Percentiles rank a stretch among this genome's conserved stretches.
Evolutionary conservation across 305 asterid genomes (phyloP).

Genomic region (Solanum hybrid): DNA sequence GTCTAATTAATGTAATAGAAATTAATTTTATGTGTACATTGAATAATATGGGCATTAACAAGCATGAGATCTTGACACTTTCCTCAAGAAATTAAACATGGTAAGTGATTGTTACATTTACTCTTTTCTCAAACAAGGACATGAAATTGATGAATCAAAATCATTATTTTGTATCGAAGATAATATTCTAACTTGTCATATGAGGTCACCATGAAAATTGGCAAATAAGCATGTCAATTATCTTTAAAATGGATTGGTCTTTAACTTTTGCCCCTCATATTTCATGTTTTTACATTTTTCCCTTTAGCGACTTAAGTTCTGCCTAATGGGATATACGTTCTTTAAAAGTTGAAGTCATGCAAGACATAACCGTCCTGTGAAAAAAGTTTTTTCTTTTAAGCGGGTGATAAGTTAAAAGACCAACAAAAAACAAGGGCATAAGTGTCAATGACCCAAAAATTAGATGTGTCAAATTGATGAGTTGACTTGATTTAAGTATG

Average conservation of each 20-base stretch:
- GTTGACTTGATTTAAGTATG: not conserved
- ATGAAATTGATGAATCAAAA: not conserved
- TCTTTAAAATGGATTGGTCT: not conserved
- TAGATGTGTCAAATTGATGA: not conserved
- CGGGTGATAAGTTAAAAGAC: not conserved
- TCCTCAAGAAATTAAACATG: not conserved
- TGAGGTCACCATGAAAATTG: not conserved
- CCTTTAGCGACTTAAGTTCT: not conserved
- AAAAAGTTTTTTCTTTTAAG: not conserved
- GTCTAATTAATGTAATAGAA: not conserved
- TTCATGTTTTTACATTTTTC: not conserved
- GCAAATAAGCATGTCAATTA: not conserved
- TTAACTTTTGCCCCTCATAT: not conserved
- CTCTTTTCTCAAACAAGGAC: not conserved
- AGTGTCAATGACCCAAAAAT: not conserved
- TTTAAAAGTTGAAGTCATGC: not conserved
- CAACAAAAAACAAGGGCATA: not conserved
- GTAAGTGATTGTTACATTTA: not conserved
- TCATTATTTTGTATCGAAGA: not conserved
- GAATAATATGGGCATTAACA: not conserved
- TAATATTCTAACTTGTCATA: not conserved
- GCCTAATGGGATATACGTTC: not conserved
- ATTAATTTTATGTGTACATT: not conserved
- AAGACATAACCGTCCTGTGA: not conserved
- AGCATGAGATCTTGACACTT: not conserved